phyloP scores from a whole-genome alignment of 2,329 filamentous ascomycete genomes.

The Dothistroma septosporum region DNA sequence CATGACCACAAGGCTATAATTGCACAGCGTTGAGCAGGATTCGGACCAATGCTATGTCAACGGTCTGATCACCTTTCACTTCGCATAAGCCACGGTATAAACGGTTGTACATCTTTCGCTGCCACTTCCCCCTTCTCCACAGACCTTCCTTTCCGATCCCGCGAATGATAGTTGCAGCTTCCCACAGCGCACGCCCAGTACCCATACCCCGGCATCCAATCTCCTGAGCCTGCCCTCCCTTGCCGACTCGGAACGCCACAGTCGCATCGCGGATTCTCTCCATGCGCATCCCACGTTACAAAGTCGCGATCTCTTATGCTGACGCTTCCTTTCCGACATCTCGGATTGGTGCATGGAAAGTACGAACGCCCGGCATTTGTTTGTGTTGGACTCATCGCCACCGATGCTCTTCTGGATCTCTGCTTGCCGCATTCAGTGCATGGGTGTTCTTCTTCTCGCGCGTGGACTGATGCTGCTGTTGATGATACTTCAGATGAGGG shows the following conservation, averaged over 20 bases:
- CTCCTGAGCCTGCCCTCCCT: constrained; percentile 3
- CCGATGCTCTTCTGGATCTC: constrained; percentile 12
- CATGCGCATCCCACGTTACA: constrained; percentile 16
- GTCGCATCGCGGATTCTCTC: constrained; percentile 19
- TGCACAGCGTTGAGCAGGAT: background rate
- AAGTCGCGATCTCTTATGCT: constrained; percentile 14
- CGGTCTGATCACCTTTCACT: background rate
- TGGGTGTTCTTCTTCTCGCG: constrained; percentile 15
- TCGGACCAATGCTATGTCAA: background rate
- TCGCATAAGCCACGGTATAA: constrained; percentile 21
- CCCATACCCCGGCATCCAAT: constrained; percentile 17
- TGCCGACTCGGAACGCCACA: constrained; percentile 18
- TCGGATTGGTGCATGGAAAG: constrained; percentile 17
- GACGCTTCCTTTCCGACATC: constrained; percentile 13
- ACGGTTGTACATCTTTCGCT: constrained; percentile 16
- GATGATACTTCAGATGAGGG: background rate
- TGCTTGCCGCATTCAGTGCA: constrained; percentile 17
- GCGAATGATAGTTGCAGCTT: constrained; percentile 19
- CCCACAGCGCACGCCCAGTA: constrained; percentile 21
- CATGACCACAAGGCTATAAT: background rate
- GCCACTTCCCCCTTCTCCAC: constrained; percentile 19
- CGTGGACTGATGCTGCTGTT: background rate
- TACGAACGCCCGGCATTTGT: constrained; percentile 13
- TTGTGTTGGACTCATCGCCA: constrained; percentile 12
- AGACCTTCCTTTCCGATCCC: constrained; percentile 20